Evolutionary conservation across 495 filamentous ascomycete genomes (phyloP), one percentile per base, ranked within the genome.

Genomic region (Talaromyces borbonicus): DNA sequence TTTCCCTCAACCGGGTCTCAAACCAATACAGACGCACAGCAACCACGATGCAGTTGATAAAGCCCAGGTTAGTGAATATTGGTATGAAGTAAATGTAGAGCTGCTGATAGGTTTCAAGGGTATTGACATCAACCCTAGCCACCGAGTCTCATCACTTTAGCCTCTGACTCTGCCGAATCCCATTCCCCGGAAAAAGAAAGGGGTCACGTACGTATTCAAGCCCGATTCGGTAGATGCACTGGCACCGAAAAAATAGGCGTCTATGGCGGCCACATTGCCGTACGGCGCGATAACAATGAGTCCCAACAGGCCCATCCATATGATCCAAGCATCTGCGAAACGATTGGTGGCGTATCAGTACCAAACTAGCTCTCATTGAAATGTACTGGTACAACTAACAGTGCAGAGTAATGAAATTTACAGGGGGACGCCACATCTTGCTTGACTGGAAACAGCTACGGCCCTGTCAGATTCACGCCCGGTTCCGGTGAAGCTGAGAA

Each of bases 381-480:
- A 35, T 27, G 32, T 39, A 12, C 38, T n/a, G n/a, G n/a, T n/a
- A n/a, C n/a, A n/a, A n/a, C 53, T 14, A 47, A 66, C 60, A 83
- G 60, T 82, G 76, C 43, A 85, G 50, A 1, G 79, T 79, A 57
- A 90, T 83, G 61, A 87, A 90, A 60, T 87, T 86, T 35, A 81
- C 46, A 0, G 52, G 51, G 19, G 55, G 49, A 48, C 54, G 59
- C 58, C 58, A 60, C 56, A 61, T 61, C 33, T 4, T 38, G 12
- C 15, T 3, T 18, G 12, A 38, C 9, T 5, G n/a, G n/a, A n/a
- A n/a, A n/a, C 35, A n/a, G 8, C 2, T n/a, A 38, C 35, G 35
- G 15, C 12, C 35, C 20, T 38, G n/a, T 38, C 20, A 4, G 1
- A 3, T 2, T 7, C 9, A 2, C 4, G 12, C 19, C n/a, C n/a